These are phyloP conservation scores for Sporothrix luriei DNA, from an alignment of 2,329 filamentous ascomycete genomes.

Conservation along the genomic window DNA sequence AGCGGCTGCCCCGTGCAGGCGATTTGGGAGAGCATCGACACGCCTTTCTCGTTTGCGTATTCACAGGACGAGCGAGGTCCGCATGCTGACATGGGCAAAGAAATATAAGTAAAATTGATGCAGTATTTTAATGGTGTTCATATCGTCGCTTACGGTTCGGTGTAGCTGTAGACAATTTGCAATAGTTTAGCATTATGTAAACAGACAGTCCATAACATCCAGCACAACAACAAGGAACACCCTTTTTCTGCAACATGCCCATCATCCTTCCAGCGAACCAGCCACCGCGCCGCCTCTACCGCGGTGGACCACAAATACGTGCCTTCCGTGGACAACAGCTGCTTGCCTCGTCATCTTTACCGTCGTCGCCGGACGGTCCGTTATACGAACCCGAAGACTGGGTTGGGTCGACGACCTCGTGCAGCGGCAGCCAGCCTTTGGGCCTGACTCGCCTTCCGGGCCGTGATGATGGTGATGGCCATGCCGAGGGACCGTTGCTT, in stretches of 20 bases:
- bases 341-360: too few species aligned
- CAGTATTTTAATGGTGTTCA: background rate
- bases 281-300: slow-evolving; percentile 4
- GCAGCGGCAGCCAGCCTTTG: background rate
- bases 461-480: too few species aligned
- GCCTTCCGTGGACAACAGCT: background rate
- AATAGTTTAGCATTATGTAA: too few species aligned
- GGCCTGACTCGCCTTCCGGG: background rate
- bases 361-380: background rate
- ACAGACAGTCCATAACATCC: background rate
- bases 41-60: background rate
- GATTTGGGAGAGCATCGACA: background rate
- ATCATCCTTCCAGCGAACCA: background rate
- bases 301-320: background rate
- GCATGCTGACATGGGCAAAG: background rate
- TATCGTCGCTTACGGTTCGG: background rate
- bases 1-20: background rate
- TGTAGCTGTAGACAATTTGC: too few species aligned
- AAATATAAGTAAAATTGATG: background rate
- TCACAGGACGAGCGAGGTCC: background rate
- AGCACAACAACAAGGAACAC: background rate
- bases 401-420: slow-evolving; percentile 23
- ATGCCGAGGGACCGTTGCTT: background rate
- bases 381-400: slow-evolving; percentile 21
- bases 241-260: background rate